A percentile compares a stretch with the other conserved stretches of the same genome.
Evolutionary conservation across 345 rosid genomes (phyloP).

Genomic region (Linum usitatissimum): DNA sequence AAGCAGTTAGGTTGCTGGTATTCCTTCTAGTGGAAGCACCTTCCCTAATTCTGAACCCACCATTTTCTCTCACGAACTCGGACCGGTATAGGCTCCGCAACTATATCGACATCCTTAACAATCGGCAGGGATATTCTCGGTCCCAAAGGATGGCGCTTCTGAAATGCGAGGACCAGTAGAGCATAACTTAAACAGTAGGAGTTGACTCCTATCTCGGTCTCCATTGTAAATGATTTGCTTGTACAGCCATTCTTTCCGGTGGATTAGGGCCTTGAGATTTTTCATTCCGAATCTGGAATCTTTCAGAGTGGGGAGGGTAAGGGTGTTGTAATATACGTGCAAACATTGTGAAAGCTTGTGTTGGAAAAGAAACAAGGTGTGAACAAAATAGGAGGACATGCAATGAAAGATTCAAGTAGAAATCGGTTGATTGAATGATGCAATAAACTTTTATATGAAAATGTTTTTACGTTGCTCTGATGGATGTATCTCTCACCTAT

Average conservation of each 20-base stretch:
- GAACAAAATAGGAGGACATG: no score
- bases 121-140: constrained; percentile 46
- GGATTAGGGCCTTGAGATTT: constrained; percentile 15
- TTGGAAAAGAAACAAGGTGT: no score
- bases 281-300: constrained; percentile 7
- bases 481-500: no score
- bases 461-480: no score
- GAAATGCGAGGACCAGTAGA: constrained; percentile 27
- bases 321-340: constrained; percentile 16
- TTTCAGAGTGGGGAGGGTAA: constrained; percentile 3
- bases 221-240: constrained; percentile 35
- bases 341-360: background rate
- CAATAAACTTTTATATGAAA: no score
- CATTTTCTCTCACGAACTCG: constrained; percentile 79
- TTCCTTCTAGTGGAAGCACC: constrained; percentile 92
- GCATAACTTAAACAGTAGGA: background rate
- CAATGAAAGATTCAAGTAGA: no score
- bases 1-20: constrained; percentile 56
- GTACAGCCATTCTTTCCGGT: constrained; percentile 71
- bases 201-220: background rate
- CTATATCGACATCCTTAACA: constrained; percentile 62
- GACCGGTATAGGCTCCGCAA: constrained; percentile 53
- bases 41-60: constrained; percentile 72
- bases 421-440: no score
- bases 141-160: constrained; percentile 46